These are phyloP conservation scores for Geoglossum cookeanum DNA, from an alignment of 2,329 filamentous ascomycete genomes.

Conservation along the genomic window DNA sequence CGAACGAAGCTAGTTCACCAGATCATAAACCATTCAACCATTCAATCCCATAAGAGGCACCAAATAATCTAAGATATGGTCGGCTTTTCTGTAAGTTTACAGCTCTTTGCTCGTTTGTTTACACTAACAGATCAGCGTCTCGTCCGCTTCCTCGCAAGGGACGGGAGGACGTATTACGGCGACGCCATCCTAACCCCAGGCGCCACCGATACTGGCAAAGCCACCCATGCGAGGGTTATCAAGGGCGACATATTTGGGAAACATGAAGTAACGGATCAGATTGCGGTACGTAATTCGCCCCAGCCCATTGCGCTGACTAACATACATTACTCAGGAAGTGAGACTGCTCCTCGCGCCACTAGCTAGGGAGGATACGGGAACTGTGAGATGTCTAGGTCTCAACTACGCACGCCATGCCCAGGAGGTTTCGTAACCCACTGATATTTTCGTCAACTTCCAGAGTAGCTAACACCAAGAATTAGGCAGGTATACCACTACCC, in stretches of 20 bases:
- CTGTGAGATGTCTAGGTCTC: conserved; percentile 49
- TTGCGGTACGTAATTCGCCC: conserved; percentile 17
- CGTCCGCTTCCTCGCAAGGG: conserved; percentile 51
- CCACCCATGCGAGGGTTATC: conserved; percentile 41
- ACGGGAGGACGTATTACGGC: conserved; percentile 52
- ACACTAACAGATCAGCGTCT: conserved; percentile 33
- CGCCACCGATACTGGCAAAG: conserved; percentile 39
- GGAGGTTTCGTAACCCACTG: conserved; percentile 26
- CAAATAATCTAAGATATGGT: conserved; percentile 16
- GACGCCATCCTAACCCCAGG: conserved; percentile 50
- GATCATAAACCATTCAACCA: too few relatives aligned
- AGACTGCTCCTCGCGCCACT: conserved; percentile 41
- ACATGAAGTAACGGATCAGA: conserved; percentile 42
- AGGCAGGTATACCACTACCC: conserved; percentile 42
- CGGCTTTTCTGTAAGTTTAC: conserved; percentile 27
- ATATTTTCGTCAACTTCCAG: conserved; percentile 2
- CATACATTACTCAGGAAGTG: conserved; percentile 18
- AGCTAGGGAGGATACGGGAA: conserved; percentile 40
- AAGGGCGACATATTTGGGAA: conserved; percentile 46
- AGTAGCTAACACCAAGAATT: not conserved
- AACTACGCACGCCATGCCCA: conserved; percentile 56
- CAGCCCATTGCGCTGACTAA: not conserved
- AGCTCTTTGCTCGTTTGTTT: not conserved
- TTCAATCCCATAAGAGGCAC: too few relatives aligned
- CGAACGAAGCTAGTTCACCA: too few relatives aligned